Evolutionary conservation across 768 basidiomycete species (phyloP), one percentile per base, ranked within the genome.

Genomic region (Flagelloscypha sp.): DNA sequence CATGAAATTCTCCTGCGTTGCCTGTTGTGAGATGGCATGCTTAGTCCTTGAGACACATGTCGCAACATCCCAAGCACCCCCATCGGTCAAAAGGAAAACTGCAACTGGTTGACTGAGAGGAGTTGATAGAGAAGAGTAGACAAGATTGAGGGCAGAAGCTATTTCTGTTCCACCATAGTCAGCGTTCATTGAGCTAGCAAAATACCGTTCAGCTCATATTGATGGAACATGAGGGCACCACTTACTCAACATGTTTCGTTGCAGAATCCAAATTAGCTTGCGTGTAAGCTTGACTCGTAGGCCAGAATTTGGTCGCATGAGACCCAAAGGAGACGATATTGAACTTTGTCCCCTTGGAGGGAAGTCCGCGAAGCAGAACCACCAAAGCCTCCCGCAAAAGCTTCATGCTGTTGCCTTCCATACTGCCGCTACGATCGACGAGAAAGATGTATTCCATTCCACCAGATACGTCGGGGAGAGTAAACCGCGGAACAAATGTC

Each of bases 371-470:
- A 11, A 81, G 55, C 1, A 81, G 47, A 42, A 72, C 57, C 0
- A 31, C 30, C 22, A 80, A 52, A 0, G 74, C 70, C 20, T 50
- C 39, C 41, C 68, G 74, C 6, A 74, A 73, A 3, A 58, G 65
- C 23, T 59, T 58, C 2, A 78, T 70, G 5, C 68, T 46, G 9
- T 17, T 24, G 16, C 50, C 50, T 0, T 0, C 0, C 79, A 80
- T 80, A 33, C 72, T 76, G 0, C 70, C 67, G 13, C 70, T 74
- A 30, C 76, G 56, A 42, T 81, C 78, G 8, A 81, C 56, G 6
- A 81, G 38, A 41, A 81, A 81, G 0, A 81, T 55, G 36, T 71
- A 80, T 39, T 80, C 78, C 33, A 75, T 74, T n/a, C n/a, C n/a
- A 0, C 56, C 47, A 8, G 40, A 39, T 1, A 74, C 46, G 1